These are phyloP conservation scores for Ramalina intermedia DNA, from an alignment of 495 filamentous ascomycete species.

Conservation along the genomic window DNA sequence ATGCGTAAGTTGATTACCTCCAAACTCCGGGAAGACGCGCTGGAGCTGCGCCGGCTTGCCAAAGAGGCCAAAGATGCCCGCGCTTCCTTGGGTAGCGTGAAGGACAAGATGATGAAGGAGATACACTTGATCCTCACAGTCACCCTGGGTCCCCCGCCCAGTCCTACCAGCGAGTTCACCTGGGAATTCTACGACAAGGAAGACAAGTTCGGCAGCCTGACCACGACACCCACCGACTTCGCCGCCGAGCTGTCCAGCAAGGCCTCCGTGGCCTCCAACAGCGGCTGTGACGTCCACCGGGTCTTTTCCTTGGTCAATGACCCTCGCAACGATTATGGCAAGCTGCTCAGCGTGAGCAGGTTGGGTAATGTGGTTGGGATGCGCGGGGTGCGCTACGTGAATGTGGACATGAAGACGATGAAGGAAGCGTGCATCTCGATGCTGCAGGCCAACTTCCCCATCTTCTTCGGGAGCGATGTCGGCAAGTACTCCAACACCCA, in stretches of 20 bases:
- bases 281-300: conserved; percentile 35
- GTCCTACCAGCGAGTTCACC: conserved; percentile 46
- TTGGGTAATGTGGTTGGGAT: conserved; percentile 69
- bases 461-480: conserved; percentile 83
- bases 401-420: conserved; percentile 57
- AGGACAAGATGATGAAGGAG: conserved; percentile 60
- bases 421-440: conserved; percentile 61
- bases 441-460: conserved; percentile 57
- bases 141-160: conserved; percentile 63
- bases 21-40: conserved; percentile 73
- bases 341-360: conserved; percentile 56
- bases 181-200: conserved; percentile 66
- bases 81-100: conserved; percentile 33
- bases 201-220: conserved; percentile 41
- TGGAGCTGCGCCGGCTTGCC: conserved; percentile 44
- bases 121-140: conserved; percentile 66
- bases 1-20: conserved; percentile 67
- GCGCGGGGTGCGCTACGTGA: conserved; percentile 59
- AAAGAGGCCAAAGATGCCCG: conserved; percentile 10
- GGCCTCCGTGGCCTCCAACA: conserved; percentile 32
- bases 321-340: conserved; percentile 56
- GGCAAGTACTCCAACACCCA: conserved; percentile 56
- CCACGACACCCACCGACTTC: conserved; percentile 50
- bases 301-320: conserved; percentile 76
- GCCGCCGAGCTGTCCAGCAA: conserved; percentile 36